Percentiles rank a stretch among this genome's conserved stretches.
phyloP scores from a whole-genome alignment of 495 filamentous ascomycete genomes.

The Aspergillus kassunensis region DNA sequence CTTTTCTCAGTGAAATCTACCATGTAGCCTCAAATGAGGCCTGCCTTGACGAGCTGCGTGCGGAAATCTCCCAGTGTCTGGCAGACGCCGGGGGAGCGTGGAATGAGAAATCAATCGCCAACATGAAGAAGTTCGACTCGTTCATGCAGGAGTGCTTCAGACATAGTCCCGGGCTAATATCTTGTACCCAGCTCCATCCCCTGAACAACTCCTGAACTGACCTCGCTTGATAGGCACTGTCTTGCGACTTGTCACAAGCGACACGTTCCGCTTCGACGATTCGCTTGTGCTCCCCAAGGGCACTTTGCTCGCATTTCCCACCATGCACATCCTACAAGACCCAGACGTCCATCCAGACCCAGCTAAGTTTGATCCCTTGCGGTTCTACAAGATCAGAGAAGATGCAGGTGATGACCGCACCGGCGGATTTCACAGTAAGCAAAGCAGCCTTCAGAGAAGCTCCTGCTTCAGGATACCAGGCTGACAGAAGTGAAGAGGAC shows the following conservation, averaged over 20 bases:
- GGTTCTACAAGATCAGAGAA: not conserved
- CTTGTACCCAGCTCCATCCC: not conserved
- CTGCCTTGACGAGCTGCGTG: not conserved
- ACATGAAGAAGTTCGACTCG: constrained; percentile 1
- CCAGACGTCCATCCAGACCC: not conserved
- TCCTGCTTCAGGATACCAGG: too few relatives aligned
- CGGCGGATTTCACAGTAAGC: not conserved
- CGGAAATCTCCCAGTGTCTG: not conserved
- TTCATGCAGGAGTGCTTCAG: not conserved
- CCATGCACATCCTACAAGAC: not conserved
- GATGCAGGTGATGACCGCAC: not conserved
- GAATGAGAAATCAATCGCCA: not conserved
- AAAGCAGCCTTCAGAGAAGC: too few relatives aligned
- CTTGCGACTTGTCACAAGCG: not conserved
- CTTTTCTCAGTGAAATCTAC: not conserved
- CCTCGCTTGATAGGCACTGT: not conserved
- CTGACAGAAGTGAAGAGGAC: too few relatives aligned
- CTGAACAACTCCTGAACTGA: not conserved
- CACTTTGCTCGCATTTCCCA: not conserved
- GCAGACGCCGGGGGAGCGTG: not conserved
- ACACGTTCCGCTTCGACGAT: not conserved
- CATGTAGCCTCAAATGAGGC: not conserved
- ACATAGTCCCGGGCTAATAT: not conserved
- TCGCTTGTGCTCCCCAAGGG: not conserved
- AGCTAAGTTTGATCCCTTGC: not conserved